Base-by-base conservation (phyloP, 2,329 filamentous ascomycete species). In the Hypomyces perniciosus region DNA sequence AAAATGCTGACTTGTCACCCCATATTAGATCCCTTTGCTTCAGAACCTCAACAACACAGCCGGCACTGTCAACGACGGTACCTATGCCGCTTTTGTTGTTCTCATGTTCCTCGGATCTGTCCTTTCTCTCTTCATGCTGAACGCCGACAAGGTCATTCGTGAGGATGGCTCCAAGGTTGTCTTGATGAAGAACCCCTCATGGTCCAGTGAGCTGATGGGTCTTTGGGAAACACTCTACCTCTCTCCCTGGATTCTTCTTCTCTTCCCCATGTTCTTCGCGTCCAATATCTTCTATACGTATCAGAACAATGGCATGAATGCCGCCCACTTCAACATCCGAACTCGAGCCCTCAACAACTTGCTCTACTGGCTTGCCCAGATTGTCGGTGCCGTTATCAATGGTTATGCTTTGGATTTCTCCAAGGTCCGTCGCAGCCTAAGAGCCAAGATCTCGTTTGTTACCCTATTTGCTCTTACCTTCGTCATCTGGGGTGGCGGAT, bases 1-100 rank as follows among this genome's bases (percentile, higher is more conserved):
- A 20, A n/a, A 10, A n/a, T 34, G 13, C 41, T 43, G 27, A 29
- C 10, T 31, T 28, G 1, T 20, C 48, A 56, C n/a, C 51, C 29
- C 8, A 3, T 20, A 20, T 20, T n/a, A 51, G 53, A 83, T 86
- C 54, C 84, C 84, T 6, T 78, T 89, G 5, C 85, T 77, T 54
- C 77, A 86, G 66, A 88, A 87, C 70, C 78, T 85, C 62, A 68
- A 88, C 71, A 77, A 69, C 56, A 76, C 53, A 53, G 56, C 50
- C 52, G 67, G 67, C 43, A 72, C 72, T 10, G 85, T 88, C 52
- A 81, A 70, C 43, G 85, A 91, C 60, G 89, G 88, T 49, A 95
- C 90, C n/a, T 95, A 95, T 61, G 82, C 91, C 50, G 90, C 84
- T 38, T 93, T 95, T 72, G 83, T 95, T 56, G 77, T 93, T n/a